Conservation (phyloP, 225 moss, liverwort and hornwort genomes). For the Ulota crispa region DNA sequence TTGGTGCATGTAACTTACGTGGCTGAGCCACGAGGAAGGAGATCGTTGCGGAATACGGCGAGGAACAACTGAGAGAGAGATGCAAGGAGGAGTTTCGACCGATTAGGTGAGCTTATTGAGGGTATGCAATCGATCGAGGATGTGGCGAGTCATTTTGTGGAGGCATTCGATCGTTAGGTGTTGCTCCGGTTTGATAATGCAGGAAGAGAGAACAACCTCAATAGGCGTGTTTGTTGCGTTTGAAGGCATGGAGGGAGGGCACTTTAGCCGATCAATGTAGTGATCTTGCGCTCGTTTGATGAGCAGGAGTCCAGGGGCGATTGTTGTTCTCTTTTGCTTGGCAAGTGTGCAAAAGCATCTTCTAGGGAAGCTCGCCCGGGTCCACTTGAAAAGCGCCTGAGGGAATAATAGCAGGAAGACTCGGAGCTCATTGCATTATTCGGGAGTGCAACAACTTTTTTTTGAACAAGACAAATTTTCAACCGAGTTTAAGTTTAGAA, state of each 20-base stretch:
- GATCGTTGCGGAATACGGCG: neutral
- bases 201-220: neutral
- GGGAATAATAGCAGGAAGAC: neutral
- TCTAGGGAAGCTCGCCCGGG: slow-evolving; percentile 1
- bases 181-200: neutral
- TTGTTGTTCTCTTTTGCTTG: neutral
- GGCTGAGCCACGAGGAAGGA: neutral
- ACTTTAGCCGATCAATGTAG: neutral
- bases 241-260: neutral
- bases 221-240: neutral
- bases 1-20: neutral
- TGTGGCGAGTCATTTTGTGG: neutral
- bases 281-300: neutral
- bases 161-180: neutral
- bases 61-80: neutral
- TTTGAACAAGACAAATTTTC: neutral
- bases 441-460: neutral
- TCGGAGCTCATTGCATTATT: neutral
- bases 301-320: neutral
- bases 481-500: neutral
- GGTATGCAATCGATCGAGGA: neutral
- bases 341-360: slow-evolving; percentile 14
- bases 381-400: neutral
- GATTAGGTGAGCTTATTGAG: neutral
- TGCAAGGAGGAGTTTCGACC: neutral